Percentiles rank a stretch among this genome's conserved stretches.
phyloP scores from a whole-genome alignment of 192 early-diverging fungal genomes.

The Linnemannia schmuckeri region DNA sequence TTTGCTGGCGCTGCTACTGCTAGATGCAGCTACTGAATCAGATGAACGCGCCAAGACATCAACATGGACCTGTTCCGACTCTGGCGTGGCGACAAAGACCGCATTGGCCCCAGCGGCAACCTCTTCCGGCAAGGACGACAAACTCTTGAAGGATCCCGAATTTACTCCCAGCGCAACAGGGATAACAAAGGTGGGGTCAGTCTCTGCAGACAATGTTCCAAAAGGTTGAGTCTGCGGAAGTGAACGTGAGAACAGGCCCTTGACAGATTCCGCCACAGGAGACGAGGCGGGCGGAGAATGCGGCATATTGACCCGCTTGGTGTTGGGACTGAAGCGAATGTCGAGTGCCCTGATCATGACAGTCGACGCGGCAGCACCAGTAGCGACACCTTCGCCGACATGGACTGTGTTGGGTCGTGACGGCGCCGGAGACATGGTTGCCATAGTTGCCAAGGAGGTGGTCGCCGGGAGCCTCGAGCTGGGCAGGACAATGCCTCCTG shows the following conservation, averaged over 20 bases:
- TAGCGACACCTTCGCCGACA: conserved; percentile 3
- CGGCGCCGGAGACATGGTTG: conserved; percentile 27
- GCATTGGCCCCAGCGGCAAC: neutral
- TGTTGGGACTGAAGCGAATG: conserved; percentile 29
- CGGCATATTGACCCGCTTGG: neutral
- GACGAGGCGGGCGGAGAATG: conserved; percentile 15
- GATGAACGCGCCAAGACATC: neutral
- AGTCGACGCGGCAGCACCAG: neutral
- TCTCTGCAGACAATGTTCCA: neutral
- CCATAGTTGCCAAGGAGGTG: conserved; percentile 38
- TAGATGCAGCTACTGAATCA: neutral
- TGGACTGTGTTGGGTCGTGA: conserved; percentile 29
- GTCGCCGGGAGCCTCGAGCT: conserved; percentile 27
- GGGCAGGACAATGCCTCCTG: neutral
- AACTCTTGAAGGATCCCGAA: conserved; percentile 9
- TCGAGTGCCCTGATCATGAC: conserved; percentile 19
- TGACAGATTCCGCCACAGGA: conserved; percentile 5
- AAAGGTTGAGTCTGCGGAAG: conserved; percentile 20
- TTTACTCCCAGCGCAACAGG: neutral
- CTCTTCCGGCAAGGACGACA: neutral
- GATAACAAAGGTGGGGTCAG: neutral
- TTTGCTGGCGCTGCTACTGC: conserved; percentile 3
- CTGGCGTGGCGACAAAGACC: neutral
- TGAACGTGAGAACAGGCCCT: conserved; percentile 28
- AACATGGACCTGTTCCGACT: neutral